Base-by-base conservation (phyloP, 192 early-diverging fungal genomes). In the Linnemannia hyalina region DNA sequence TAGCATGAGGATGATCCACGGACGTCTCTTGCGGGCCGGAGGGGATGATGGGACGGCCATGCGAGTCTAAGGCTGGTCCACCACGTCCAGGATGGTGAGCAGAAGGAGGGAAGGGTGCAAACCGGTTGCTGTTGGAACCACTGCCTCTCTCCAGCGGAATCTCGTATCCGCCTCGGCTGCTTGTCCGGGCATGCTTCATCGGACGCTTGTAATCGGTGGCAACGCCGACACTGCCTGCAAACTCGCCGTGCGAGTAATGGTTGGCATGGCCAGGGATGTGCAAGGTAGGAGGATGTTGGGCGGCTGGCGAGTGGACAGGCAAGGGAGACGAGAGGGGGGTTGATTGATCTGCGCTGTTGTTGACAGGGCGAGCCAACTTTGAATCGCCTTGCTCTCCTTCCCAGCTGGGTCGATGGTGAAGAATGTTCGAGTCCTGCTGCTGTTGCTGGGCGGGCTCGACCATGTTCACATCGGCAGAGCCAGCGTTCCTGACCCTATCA, bases 171-270 rank as follows among this genome's bases (percentile, higher is more conserved):
- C 83, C 78, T 13, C 65, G 49, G 72, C 84, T 86, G 20, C 71
- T 44, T 4, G 84, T 81, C 40, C 84, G 78, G 2, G 79, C 84
- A 68, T 86, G 84, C 76, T 86, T 86, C 11, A 75, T 40, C 3
- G 79, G 84, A 41, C 84, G 70, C n/a, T 46, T 71, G 41, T 81
- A 80, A 1, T 86, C 84, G 0, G 6, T 32, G 20, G 73, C 22
- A n/a, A n/a, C n/a, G n/a, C n/a, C n/a, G n/a, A n/a, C n/a, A 1
- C 55, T 65, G n/a, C 68, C 63, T 20, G 44, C 35, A 41, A 29
- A 42, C 20, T 63, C 57, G 11, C 76, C 74, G 9, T 70, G 77
- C 3, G 82, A 76, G 57, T 75, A 78, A 40, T 76, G 75, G 23
- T 71, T 71, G 6, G 44, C 42, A 54, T 82, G 75, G 1, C 57